Conservation (phyloP, 2,329 filamentous ascomycete species). For the Botryotinia globosa region DNA sequence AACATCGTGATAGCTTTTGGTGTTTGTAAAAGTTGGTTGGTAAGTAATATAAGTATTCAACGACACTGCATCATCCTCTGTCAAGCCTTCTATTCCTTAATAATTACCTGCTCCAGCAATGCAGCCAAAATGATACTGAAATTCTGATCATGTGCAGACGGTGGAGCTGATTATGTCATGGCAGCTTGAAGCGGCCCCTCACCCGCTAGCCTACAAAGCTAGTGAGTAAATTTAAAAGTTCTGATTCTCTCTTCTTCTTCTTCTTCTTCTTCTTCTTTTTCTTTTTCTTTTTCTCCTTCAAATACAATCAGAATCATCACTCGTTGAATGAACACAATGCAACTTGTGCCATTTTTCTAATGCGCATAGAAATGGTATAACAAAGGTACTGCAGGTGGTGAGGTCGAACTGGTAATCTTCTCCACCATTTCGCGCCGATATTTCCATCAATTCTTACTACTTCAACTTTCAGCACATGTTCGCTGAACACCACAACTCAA, state of each 20-base stretch:
- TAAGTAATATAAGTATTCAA: background rate
- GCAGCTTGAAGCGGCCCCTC: background rate
- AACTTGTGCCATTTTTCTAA: background rate
- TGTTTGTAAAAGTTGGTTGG: background rate
- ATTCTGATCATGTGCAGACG: background rate
- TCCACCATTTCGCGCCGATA: background rate
- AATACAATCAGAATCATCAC: background rate
- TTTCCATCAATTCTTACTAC: background rate
- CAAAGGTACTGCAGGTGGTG: background rate
- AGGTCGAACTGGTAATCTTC: background rate
- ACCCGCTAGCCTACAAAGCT: background rate
- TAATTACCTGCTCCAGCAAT: background rate
- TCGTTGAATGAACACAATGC: background rate
- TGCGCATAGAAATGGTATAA: background rate
- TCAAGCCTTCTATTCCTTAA: accelerated
- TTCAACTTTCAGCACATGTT: background rate
- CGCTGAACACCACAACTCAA: background rate
- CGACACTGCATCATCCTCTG: background rate
- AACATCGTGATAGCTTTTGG: background rate
- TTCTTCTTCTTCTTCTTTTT: no score
- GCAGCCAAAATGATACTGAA: no score
- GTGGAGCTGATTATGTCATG: slow-evolving; percentile 1
- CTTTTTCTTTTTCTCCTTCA: no score
- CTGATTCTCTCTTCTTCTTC: accelerated
- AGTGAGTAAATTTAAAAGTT: background rate